These are phyloP conservation scores for Tagetes patula DNA, from an alignment of 129 eudicot species.

Conservation along the genomic window DNA sequence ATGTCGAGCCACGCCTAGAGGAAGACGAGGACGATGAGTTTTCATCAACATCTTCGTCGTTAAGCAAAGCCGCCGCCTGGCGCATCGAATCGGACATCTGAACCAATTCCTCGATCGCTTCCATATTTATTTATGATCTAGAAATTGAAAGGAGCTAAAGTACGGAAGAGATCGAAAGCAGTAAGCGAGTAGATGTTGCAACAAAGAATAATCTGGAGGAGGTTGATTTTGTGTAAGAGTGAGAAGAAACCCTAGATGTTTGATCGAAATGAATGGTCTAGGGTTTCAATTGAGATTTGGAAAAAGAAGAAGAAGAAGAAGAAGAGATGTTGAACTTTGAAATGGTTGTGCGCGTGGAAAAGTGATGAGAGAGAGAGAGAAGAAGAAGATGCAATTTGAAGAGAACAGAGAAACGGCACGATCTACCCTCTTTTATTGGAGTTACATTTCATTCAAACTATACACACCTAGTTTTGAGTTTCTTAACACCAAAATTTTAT, in stretches of 20 bases:
- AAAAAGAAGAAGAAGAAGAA: conserved; percentile 1
- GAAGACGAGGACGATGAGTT: conserved; percentile 36
- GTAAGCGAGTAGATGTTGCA: conserved; percentile 9
- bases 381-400: conserved; percentile 30
- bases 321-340: conserved; percentile 31
- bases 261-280: conserved; percentile 21
- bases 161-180: conserved; percentile 28
- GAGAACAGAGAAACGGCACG: conserved; percentile 27
- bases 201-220: conserved; percentile 16
- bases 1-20: conserved; percentile 64
- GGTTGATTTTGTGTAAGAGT: neutral
- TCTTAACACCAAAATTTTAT: too few species aligned
- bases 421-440: conserved; percentile 16
- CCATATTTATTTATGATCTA: conserved; percentile 43
- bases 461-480: too few species aligned
- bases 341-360: conserved; percentile 24
- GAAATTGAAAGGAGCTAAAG: conserved; percentile 10
- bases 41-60: conserved; percentile 91
- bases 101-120: conserved; percentile 87
- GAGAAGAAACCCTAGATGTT: conserved; percentile 30
- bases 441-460: too few species aligned
- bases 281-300: conserved; percentile 35
- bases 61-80: conserved; percentile 87
- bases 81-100: conserved; percentile 93
- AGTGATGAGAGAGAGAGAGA: conserved; percentile 22